Base-by-base conservation (phyloP, 1,139 yeast species). In the Yamadazyma siamensis region DNA sequence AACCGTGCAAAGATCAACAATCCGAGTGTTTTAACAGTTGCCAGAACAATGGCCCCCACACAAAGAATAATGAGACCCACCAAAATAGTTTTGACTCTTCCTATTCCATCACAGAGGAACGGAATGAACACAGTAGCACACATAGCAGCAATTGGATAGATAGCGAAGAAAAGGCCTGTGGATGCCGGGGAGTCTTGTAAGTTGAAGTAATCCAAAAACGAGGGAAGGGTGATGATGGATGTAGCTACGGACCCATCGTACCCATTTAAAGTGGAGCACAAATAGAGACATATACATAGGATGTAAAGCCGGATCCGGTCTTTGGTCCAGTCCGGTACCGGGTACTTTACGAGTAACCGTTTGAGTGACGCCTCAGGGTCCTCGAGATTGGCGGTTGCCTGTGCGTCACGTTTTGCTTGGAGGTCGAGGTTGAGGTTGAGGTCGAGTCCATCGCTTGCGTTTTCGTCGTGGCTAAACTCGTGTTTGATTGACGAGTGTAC, bases 161-260 rank as follows among this genome's bases (percentile, higher is more conserved):
- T 50, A 5, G 47, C 39, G 27, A 49, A 44, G 13, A 50, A 46
- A 15, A 50, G 36, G 12, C 53, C 53, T 10, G 52, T 47, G 5
- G 43, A 40, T 13, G 42, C 44, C 11, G 52, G 37, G 12, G 38
- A 31, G 6, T 32, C 33, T 28, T 29, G 35, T 8, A 44, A 29
- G 12, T 39, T 30, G 26, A 46, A 48, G 21, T 43, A 40, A 11
- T 37, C 43, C n/a, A 40, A 22, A 25, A 43, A 49, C 27, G 41
- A 46, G 3, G 41, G 43, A 15, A 42, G 35, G 5, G 51, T 47
- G 18, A 43, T 41, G 21, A 48, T 46, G 13, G 44, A 31, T 7
- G 44, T 37, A 34, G 44, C 38, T n/a, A 47, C 35, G 4, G 48
- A 39, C 9, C 52, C 51, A 39, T 48, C 53, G 28, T 34, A 48